Evolutionary conservation across 192 early-diverging fungal species (phyloP), one percentile per base, ranked within the genome.

Genomic region (Linderina pennispora): DNA sequence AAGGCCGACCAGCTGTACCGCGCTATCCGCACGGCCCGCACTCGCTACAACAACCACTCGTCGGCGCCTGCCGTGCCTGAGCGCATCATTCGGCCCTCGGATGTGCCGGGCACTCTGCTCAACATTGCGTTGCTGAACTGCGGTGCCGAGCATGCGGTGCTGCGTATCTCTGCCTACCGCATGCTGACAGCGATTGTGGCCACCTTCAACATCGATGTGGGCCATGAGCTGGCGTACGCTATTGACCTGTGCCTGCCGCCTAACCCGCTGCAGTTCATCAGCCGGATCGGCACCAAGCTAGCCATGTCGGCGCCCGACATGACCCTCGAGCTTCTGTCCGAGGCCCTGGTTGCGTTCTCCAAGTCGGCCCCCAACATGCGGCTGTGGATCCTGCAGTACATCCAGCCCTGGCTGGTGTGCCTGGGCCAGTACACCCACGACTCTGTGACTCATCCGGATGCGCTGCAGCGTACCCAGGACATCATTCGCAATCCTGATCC

Each of bases 71-170:
- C 85, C 0, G 82, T 80, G 42, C 85, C 82, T 11, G 85, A 90
- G 39, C 80, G 90, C 40, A 78, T 69, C 2, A 83, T 97, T 36
- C 79, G 85, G 37, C 91, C 94, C 3, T 75, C 77, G 9, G 91
- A 94, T 77, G 91, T 96, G 6, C 89, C 92, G 0, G 94, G 93
- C 9, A 87, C 85, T 15, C 61, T 98, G 31, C 73, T 98, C 28
- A 97, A 94, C 44, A 91, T 97, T 74, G 88, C 94, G 16, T 56
- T 98, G 47, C 70, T 92, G 32, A 94, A 95, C 62, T 75, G 91
- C 35, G 90, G 87, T 0, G 86, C 84, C 31, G 82, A 85, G 18
- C 90, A 94, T 48, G 75, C 89, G 3, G 77, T 75, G 25, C 62
- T 98, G 32, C 73, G 94, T 9, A 61, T 89, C 37, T 81, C 91